Evolutionary conservation across 208 protist species (phyloP), one percentile per base, ranked within the genome.

Genomic region (Leishmania turanica): DNA sequence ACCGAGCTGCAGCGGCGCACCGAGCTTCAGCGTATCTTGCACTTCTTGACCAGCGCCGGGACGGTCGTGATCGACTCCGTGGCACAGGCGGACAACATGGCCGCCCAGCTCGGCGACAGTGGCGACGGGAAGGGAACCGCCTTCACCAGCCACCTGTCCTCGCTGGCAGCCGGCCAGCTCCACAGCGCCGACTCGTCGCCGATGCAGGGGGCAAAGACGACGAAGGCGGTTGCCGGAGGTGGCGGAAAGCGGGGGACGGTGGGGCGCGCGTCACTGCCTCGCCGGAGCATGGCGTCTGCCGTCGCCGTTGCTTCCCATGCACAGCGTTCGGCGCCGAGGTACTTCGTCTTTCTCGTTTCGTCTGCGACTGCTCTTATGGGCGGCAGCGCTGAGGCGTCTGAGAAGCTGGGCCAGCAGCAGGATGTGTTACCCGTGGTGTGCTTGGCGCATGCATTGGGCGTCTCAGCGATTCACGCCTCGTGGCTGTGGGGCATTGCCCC

Each of bases 401-500:
- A 47, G 45, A 73, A 34, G 45, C 69, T 53, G 40, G 27, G 54
- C 24, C 45, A 53, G 69, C 40, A 9, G 69, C 69, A 73, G 11
- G 45, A 65, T 37, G 60, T 49, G 40, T 27, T 85, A 27, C 65
- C 81, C 5, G 84, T 85, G 21, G 84, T 88, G 58, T 80, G 71
- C 47, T 64, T 90, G 3, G 90, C 90, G 3, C 90, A 93, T 82
- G 88, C 88, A 9, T 71, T 91, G n/a, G 90, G 90, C 8, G 79
- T 93, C 34, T 87, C 87, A 34, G 85, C 86, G 0, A 81, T 93
- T 27, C 82, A 82, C 53, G 77, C 86, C 11, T 71, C 76, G 34
- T 93, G 90, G 90, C 76, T 91, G 74, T 82, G 82, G 82, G 69
- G 70, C 68, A 60, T 85, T 34, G 54, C 62, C n/a, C 82, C 82